A percentile compares a stretch with the other conserved stretches of the same genome.
Conservation (phyloP, 2,329 filamentous ascomycete genomes). For the Colletotrichum camelliae region DNA sequence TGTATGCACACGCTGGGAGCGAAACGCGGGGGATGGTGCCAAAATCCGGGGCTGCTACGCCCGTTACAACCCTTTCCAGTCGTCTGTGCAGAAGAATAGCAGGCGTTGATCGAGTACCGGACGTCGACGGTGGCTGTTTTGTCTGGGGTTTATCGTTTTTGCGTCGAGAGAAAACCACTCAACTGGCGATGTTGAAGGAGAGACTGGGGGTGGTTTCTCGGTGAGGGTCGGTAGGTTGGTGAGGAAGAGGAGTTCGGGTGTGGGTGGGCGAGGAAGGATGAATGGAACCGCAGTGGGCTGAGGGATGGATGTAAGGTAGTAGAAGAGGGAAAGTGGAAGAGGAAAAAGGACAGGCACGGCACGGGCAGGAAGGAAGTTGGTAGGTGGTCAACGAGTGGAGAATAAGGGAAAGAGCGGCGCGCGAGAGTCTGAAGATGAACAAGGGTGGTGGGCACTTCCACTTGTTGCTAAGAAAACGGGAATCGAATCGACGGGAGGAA, state of each 20-base stretch:
- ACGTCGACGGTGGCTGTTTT: neutral
- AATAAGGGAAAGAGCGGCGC: neutral
- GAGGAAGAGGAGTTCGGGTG: neutral
- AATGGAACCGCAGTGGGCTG: neutral
- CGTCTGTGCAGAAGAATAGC: neutral
- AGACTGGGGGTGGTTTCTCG: slow-evolving; percentile 1
- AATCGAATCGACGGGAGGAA: neutral
- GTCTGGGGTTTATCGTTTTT: neutral
- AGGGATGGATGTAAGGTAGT: neutral
- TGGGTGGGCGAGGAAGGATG: neutral
- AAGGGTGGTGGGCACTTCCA: neutral
- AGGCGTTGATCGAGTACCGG: neutral
- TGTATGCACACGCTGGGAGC: slow-evolving; percentile 18
- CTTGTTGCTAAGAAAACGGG: neutral
- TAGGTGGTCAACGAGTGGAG: neutral
- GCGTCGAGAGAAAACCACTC: neutral
- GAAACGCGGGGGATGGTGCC: slow-evolving; percentile 23
- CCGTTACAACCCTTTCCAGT: slow-evolving; percentile 13
- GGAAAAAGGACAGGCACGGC: neutral
- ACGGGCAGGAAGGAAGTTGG: neutral
- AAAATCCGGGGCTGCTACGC: slow-evolving; percentile 22
- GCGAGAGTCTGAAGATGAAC: neutral
- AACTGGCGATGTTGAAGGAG: neutral
- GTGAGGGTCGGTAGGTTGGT: slow-evolving; percentile 8
- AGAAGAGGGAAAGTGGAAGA: neutral